Percentiles rank a stretch among this genome's conserved stretches.
phyloP scores from a whole-genome alignment of 345 rosid species.

The Lenwebbia sp. region DNA sequence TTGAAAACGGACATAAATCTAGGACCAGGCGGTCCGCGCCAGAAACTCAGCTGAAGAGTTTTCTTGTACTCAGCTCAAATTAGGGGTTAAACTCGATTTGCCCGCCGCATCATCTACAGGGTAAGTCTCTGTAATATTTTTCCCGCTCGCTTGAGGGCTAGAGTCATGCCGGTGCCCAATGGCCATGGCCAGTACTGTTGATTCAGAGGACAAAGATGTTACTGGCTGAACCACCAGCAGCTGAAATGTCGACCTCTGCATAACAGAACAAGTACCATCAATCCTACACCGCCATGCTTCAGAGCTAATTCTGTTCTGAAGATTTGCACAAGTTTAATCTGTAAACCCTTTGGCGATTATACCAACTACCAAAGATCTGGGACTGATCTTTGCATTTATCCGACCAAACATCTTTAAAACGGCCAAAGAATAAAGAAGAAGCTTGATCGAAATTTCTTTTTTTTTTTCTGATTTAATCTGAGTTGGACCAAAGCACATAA shows the following conservation, averaged over 20 bases:
- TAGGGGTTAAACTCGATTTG: neutral
- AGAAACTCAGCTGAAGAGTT: neutral
- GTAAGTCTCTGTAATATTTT: neutral
- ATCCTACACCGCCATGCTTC: neutral
- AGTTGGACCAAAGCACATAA: neutral
- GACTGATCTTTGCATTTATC: neutral
- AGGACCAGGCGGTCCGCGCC: neutral
- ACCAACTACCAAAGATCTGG: neutral
- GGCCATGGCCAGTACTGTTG: neutral
- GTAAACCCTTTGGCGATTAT: neutral
- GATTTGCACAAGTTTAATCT: neutral
- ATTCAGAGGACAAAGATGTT: slow-evolving; percentile 4
- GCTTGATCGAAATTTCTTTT: no score
- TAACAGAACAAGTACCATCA: neutral
- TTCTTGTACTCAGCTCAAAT: neutral
- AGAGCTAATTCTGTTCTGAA: neutral
- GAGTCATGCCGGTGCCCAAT: neutral
- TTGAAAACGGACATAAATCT: neutral
- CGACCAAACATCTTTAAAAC: neutral
- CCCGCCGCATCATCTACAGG: neutral
- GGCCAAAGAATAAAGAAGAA: neutral
- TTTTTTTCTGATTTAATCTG: no score
- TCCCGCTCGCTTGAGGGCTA: neutral
- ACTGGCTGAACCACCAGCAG: slow-evolving; percentile 23
- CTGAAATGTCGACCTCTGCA: slow-evolving; percentile 7